Percentiles rank a stretch among this genome's conserved stretches.
These are phyloP conservation scores for Glonium stellatum DNA, from an alignment of 495 filamentous ascomycete genomes.

Conservation along the genomic window DNA sequence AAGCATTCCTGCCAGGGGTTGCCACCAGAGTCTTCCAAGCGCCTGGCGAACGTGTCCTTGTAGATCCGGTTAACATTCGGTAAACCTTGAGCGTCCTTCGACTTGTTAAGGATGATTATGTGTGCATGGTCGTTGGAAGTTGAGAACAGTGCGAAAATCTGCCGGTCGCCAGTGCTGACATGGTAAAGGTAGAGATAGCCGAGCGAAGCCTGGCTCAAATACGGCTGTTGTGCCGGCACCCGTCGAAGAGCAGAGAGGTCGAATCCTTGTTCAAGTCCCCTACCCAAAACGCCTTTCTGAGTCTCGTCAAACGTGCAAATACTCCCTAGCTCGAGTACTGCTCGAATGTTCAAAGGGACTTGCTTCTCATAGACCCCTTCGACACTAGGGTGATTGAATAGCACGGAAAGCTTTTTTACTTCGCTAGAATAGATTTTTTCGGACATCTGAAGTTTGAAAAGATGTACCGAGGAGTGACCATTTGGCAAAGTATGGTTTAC, in stretches of 20 bases:
- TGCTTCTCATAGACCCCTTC: conserved; percentile 96
- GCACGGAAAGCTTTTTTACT: conserved; percentile 65
- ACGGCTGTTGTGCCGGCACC: conserved; percentile 58
- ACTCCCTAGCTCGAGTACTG: conserved; percentile 81
- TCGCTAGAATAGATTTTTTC: conserved; percentile 84
- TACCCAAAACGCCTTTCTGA: conserved; percentile 84
- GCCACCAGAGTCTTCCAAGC: conserved; percentile 57
- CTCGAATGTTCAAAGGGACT: conserved; percentile 74
- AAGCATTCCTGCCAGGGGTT: conserved; percentile 71
- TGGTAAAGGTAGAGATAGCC: conserved; percentile 89
- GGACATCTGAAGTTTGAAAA: conserved; percentile 86
- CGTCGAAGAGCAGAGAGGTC: conserved; percentile 70
- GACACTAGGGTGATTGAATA: conserved; percentile 88
- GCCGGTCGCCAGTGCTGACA: conserved; percentile 77
- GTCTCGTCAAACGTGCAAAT: conserved; percentile 91
- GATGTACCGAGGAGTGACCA: conserved; percentile 84
- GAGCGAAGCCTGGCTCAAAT: conserved; percentile 56
- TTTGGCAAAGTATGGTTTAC: conserved; percentile 85
- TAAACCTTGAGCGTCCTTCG: conserved; percentile 68
- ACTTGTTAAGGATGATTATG: conserved; percentile 74
- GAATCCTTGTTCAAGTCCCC: conserved; percentile 88
- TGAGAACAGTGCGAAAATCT: conserved; percentile 91
- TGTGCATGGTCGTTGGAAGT: conserved; percentile 72
- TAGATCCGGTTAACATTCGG: conserved; percentile 92
- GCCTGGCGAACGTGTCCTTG: conserved; percentile 59